phyloP scores from a whole-genome alignment of 345 rosid species.

The Nephelium lappaceum region DNA sequence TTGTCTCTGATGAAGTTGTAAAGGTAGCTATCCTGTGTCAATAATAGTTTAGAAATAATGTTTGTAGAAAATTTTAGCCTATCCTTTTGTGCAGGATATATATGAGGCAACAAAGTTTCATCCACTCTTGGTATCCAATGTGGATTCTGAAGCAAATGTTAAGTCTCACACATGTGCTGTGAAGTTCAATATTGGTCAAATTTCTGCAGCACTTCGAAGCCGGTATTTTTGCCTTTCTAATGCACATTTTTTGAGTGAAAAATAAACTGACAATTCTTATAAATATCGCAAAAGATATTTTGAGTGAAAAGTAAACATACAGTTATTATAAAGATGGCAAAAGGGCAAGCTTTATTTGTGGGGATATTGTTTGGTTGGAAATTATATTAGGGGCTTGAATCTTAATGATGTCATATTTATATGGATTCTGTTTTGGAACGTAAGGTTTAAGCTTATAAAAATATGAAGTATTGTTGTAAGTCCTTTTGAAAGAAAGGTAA shows the following conservation, averaged over 20 bases:
- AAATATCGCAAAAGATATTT: background rate
- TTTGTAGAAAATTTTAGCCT: constrained; percentile 16
- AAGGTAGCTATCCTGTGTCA: constrained; percentile 51
- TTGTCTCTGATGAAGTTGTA: constrained; percentile 89
- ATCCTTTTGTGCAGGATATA: constrained; percentile 63
- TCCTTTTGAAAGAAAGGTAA: too few relatives aligned
- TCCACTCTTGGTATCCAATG: constrained; percentile 47
- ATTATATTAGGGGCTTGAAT: background rate
- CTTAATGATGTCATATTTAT: background rate
- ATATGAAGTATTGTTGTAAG: too few relatives aligned
- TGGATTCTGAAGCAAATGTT: constrained; percentile 44
- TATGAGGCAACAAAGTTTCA: constrained; percentile 86
- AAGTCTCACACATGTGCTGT: constrained; percentile 56
- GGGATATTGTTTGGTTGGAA: background rate
- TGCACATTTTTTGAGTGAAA: background rate
- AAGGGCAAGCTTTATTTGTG: constrained; percentile 7
- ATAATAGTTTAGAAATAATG: constrained; percentile 18
- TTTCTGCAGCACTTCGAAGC: constrained; percentile 57
- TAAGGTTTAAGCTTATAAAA: background rate
- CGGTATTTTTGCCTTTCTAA: constrained; percentile 38
- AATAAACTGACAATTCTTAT: background rate
- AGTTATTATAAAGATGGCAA: background rate
- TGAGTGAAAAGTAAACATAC: background rate
- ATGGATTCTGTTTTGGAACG: background rate
- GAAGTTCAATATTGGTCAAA: constrained; percentile 48